Evolutionary conservation across 75 land plant species (phyloP), one percentile per base, ranked within the genome.

Genomic region (Pinus albicaulis): DNA sequence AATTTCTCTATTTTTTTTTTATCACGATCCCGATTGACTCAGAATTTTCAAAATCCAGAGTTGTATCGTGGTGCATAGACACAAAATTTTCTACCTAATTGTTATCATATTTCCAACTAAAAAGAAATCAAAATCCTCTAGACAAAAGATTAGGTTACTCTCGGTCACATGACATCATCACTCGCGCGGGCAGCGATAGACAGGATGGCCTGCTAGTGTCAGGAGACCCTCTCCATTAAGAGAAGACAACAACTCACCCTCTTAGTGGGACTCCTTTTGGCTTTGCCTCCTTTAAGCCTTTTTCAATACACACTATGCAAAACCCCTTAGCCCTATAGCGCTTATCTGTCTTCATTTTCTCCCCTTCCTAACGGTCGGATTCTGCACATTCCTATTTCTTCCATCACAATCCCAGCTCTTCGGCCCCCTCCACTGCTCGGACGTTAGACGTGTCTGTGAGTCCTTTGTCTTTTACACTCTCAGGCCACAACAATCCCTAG

Each of bases 401-500:
- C 59, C 71, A 19, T 19, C 77, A 2, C 17, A 7, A 31, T 11
- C 80, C 6, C 22, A 63, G 22, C 56, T 22, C 17, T 72, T 26
- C 6, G 20, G 11, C 19, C 91, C 91, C 20, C 65, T 87, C 69
- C 80, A 81, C 28, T 92, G 93, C 82, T 60, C 87, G 28, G 93
- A 92, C 72, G 57, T 89, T 11, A 31, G 63, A 7, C 80, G 94
- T 2, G 70, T 87, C 59, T 92, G 94, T 85, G 81, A 88, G 48
- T 84, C 94, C 36, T 92, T 87, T 61, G 13, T 92, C 56, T 85
- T 89, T 17, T 89, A 85, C 81, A 79, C 56, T 53, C 72, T 85
- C 25, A 28, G 44, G 59, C 57, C 41, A 14, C 55, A 79, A 69
- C 84, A 81, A 55, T 75, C 86, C 44, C 80, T 85, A 4, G 60